Conservation (phyloP, 1,284 basidiomycete species). For the Ustanciosporium gigantosporum region DNA sequence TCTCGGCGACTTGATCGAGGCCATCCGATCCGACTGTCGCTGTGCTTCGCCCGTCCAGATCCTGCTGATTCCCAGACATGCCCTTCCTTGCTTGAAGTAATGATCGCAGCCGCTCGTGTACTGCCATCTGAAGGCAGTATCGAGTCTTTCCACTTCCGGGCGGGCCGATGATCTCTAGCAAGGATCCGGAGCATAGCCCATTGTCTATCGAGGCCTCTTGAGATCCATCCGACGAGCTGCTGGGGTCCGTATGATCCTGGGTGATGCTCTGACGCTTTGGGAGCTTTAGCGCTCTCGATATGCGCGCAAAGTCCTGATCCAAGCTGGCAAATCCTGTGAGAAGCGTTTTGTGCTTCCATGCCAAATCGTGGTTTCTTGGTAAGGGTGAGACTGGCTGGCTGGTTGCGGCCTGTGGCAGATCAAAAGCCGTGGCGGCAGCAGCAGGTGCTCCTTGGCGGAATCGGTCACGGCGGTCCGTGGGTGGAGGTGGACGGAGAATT, state of each 20-base stretch:
- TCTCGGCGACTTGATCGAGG: not conserved
- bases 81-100: constrained; percentile 7
- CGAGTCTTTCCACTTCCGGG: constrained; percentile 28
- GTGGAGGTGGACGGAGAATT: not conserved
- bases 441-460: not conserved
- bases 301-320: constrained; percentile 26
- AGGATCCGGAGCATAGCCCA: constrained; percentile 27
- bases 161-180: constrained; percentile 27
- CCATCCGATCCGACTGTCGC: not conserved
- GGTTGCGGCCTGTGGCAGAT: not conserved
- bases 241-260: not conserved
- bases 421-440: not conserved
- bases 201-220: not conserved
- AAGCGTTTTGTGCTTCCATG: not conserved
- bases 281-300: constrained; percentile 1
- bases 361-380: not conserved
- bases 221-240: not conserved
- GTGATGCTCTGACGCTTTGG: not conserved
- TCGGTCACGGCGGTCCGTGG: not conserved
- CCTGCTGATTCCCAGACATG: not conserved
- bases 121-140: constrained; percentile 16
- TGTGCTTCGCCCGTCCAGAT: not conserved
- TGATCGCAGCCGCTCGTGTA: constrained; percentile 26
- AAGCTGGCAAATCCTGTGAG: constrained; percentile 11
- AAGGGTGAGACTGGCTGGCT: not conserved